Base-by-base conservation (phyloP, 345 rosid species). In the Erysimum cheiranthoides region DNA sequence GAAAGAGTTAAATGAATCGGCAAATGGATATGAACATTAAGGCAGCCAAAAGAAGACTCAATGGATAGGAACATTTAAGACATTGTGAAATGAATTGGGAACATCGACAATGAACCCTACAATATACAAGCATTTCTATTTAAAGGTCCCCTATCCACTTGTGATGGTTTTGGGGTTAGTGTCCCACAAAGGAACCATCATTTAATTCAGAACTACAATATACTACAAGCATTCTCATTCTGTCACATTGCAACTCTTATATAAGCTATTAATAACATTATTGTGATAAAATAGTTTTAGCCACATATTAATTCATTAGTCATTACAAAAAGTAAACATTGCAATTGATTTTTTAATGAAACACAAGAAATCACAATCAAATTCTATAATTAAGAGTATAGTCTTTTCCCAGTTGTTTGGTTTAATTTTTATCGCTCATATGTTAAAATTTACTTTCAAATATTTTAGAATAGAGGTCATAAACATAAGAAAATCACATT, bases 91-190 rank as follows among this genome's bases (percentile, higher is more conserved):
- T 42, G 34, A 45, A 69, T 42, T 69, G 54, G 42, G 21, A 34
- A 59, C 25, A 71, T 58, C n/a, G 56, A 71, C 47, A 45, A 6
- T 36, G 59, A 71, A 49, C 68, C 13, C 68, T 25, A 61, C 60
- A 21, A n/a, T 54, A 16, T 35, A 10, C 35, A 45, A 43, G 5
- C 34, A 34, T 43, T 34, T 31, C 32, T 32, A 45, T 45, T 57
- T 8, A 13, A 70, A 58, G 66, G 74, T 70, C 74, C 32, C 57
- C 34, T 32, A 13, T 70, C 74, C 43, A 45, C 66, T 70, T 70
- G 57, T 70, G 54, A 70, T 6, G 45, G 32, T 58, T 45, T 67
- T 45, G 34, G 3, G 57, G 42, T 68, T 42, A 56, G 3, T 69
- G 54, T 43, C 73, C 65, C 54, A 70, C 73, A 42, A 42, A 13